Percentiles rank a stretch among this genome's conserved stretches.
Conservation (phyloP, 257 asterid species). For the Scutellaria minor region DNA sequence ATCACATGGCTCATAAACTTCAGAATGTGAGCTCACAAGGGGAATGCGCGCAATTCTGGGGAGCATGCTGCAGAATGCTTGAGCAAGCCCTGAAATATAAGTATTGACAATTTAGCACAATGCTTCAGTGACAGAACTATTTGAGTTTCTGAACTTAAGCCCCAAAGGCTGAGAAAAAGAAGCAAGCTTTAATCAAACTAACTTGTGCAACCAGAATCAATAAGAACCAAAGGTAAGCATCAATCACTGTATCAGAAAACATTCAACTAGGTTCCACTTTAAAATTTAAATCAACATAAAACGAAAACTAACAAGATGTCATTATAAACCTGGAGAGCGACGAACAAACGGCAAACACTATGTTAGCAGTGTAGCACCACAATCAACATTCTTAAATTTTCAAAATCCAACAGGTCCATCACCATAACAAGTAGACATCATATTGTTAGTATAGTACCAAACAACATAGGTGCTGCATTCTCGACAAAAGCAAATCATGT, state of each 20-base stretch:
- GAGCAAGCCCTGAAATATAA: slow-evolving; percentile 29
- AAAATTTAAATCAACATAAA: background rate
- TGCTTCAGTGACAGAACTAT: background rate
- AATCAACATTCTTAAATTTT: no score
- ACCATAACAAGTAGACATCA: no score
- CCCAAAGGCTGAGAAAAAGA: background rate
- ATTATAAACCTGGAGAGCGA: background rate
- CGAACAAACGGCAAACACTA: background rate
- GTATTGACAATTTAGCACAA: background rate
- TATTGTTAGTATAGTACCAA: no score
- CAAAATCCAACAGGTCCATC: no score
- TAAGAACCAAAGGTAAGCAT: slow-evolving; percentile 7
- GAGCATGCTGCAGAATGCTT: slow-evolving; percentile 43
- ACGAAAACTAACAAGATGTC: background rate
- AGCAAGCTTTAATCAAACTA: background rate
- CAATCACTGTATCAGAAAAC: background rate
- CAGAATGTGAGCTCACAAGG: slow-evolving; percentile 87
- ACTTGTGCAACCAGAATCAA: background rate
- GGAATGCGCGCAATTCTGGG: slow-evolving; percentile 65
- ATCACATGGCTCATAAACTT: slow-evolving; percentile 96
- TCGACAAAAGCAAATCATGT: no score
- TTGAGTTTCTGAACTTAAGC: background rate
- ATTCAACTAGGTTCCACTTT: background rate
- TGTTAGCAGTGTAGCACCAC: no score
- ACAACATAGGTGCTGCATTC: no score